Percentiles rank a stretch among this genome's conserved stretches.
Conservation (phyloP, 371 early-diverging fungal genomes). For the Syncephalastrum racemosum region DNA sequence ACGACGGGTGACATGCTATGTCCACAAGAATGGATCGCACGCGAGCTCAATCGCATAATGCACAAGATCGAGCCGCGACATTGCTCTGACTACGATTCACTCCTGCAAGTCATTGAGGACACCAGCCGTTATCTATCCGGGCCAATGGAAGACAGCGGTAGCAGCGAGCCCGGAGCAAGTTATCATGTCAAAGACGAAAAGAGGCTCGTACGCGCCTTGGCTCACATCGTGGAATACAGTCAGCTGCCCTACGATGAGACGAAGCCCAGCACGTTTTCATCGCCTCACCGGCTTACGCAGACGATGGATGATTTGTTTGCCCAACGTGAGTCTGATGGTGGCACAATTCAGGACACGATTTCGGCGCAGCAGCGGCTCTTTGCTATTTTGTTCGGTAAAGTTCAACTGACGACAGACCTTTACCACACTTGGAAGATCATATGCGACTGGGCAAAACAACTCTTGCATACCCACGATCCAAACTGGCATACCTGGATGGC, state of each 20-base stretch:
- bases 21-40: conserved; percentile 36
- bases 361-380: conserved; percentile 24
- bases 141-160: background rate
- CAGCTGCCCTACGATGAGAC: conserved; percentile 3
- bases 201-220: conserved; percentile 1
- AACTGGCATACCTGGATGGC: conserved; percentile 20
- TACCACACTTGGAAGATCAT: conserved; percentile 28
- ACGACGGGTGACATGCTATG: conserved; percentile 13
- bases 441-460: conserved; percentile 35
- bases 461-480: conserved; percentile 9
- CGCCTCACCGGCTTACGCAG: conserved; percentile 9
- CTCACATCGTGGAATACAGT: conserved; percentile 15
- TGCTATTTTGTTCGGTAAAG: conserved; percentile 33
- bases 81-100: conserved; percentile 26
- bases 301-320: conserved; percentile 7
- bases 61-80: conserved; percentile 33
- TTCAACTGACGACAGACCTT: conserved; percentile 31
- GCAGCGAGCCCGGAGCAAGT: too few species aligned
- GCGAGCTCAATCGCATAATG: conserved; percentile 30
- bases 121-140: conserved; percentile 18
- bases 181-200: too few species aligned
- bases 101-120: conserved; percentile 32
- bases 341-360: conserved; percentile 12
- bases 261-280: background rate
- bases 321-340: conserved; percentile 17